A percentile compares a stretch with the other conserved stretches of the same genome.
phyloP scores from a whole-genome alignment of 1,284 basidiomycete genomes.

The Irpex sp. region DNA sequence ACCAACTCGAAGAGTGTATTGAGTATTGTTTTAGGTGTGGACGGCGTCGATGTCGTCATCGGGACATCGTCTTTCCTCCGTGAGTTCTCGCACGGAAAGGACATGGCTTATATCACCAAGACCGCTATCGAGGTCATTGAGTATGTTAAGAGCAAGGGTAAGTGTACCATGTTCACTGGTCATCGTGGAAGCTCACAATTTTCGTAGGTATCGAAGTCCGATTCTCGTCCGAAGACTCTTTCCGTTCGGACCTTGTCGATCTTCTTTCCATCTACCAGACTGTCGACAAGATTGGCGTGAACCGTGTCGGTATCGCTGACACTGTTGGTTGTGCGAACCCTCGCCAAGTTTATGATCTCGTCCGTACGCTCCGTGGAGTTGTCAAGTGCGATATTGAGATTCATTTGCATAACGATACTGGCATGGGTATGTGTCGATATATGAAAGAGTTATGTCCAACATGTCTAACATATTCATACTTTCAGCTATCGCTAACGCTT shows the following conservation, averaged over 20 bases:
- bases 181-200: neutral
- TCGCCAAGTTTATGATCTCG: constrained; percentile 97
- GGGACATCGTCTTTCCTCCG: constrained; percentile 99
- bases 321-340: constrained; percentile 99
- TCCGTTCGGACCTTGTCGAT: constrained; percentile 99
- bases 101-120: constrained; percentile 99
- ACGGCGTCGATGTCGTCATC: constrained; percentile 99
- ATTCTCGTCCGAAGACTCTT: constrained; percentile 99
- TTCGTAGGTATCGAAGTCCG: constrained; percentile 86
- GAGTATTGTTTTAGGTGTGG: constrained; percentile 27
- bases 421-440: constrained; percentile 56
- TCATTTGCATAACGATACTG: constrained; percentile 99
- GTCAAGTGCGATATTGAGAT: constrained; percentile 97
- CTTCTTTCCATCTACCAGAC: constrained; percentile 98
- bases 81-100: constrained; percentile 99
- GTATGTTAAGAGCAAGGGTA: constrained; percentile 97
- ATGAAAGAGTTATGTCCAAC: neutral
- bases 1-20: neutral
- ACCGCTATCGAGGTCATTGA: constrained; percentile 98
- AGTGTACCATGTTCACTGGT: constrained; percentile 7
- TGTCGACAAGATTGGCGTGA: constrained; percentile 99
- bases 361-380: constrained; percentile 93
- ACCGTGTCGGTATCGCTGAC: constrained; percentile 98
- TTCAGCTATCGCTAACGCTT: constrained; percentile 95
- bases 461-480: neutral